phyloP scores from a whole-genome alignment of 208 protist species.

The Trypanosomatidae sp. region DNA sequence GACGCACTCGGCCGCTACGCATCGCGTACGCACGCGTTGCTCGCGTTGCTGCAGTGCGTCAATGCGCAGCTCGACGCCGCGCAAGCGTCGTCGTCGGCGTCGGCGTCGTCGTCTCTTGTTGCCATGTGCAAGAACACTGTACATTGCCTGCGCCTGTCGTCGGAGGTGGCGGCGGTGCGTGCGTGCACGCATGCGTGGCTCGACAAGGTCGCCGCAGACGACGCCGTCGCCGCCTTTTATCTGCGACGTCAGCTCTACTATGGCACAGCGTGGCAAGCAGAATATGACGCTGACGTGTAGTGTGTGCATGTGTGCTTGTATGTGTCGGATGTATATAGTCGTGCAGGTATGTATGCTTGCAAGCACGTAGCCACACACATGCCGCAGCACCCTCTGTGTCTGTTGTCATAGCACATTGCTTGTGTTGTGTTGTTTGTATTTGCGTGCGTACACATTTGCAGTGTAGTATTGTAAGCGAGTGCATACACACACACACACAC shows the following conservation, averaged over 20 bases:
- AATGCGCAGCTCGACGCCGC: too few species aligned
- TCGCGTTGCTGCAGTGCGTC: too few species aligned
- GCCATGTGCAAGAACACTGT: slow-evolving; percentile 70
- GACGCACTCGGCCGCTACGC: too few species aligned
- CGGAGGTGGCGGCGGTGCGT: slow-evolving; percentile 56
- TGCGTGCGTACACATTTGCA: not conserved
- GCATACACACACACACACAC: not conserved
- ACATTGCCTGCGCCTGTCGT: slow-evolving; percentile 54
- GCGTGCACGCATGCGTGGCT: slow-evolving; percentile 44
- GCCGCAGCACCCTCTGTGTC: not conserved
- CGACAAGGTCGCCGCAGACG: slow-evolving; percentile 9
- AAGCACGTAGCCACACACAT: not conserved
- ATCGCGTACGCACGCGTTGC: too few species aligned
- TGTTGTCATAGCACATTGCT: not conserved
- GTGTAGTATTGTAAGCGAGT: not conserved
- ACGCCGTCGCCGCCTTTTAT: slow-evolving; percentile 35
- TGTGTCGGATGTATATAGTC: not conserved
- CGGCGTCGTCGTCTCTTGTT: too few species aligned
- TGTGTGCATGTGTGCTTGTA: not conserved
- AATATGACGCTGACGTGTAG: slow-evolving; percentile 53
- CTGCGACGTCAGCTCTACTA: slow-evolving; percentile 73
- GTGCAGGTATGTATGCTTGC: not conserved
- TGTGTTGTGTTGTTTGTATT: not conserved
- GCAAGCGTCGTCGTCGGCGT: too few species aligned
- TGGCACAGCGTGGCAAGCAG: slow-evolving; percentile 53